Evolutionary conservation across 352 stramenopile species (phyloP).

Genomic region (Pythium phragmitis): DNA sequence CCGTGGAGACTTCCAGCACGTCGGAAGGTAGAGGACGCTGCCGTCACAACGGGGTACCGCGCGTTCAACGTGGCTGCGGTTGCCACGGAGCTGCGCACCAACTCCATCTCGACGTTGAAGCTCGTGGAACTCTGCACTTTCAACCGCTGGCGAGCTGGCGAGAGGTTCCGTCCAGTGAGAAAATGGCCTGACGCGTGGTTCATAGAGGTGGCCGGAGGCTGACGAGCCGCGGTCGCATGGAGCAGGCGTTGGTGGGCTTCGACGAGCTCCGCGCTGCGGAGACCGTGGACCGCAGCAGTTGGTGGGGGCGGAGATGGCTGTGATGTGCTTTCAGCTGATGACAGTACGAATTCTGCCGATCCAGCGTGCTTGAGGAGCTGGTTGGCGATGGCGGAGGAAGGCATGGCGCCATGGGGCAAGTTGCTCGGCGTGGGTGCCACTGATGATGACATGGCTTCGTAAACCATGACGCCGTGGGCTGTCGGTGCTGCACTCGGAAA

Average conservation of each 20-base stretch:
- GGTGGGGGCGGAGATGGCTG: conserved; percentile 4
- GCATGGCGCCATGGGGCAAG: neutral
- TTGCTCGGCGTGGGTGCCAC: no score
- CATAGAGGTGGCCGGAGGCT: neutral
- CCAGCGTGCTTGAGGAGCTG: conserved; percentile 16
- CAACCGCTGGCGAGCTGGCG: conserved; percentile 14
- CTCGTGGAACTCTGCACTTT: conserved; percentile 18
- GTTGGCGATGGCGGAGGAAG: conserved; percentile 14
- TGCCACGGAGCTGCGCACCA: conserved; percentile 35
- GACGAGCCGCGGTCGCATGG: conserved; percentile 10
- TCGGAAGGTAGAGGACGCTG: neutral
- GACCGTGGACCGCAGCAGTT: conserved; percentile 16
- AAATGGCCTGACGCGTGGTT: neutral
- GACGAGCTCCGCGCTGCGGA: conserved; percentile 25
- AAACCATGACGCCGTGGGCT: no score
- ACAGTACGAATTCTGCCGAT: conserved; percentile 7
- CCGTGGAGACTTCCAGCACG: neutral
- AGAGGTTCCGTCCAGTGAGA: conserved; percentile 1
- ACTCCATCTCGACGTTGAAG: conserved; percentile 54
- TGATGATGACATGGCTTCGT: no score
- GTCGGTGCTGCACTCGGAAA: neutral
- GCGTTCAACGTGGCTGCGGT: conserved; percentile 7
- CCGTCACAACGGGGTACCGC: neutral
- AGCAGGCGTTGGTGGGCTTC: conserved; percentile 25
- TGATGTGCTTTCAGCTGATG: neutral